Evolutionary conservation across 2,329 filamentous ascomycete species (phyloP).

Genomic region (Alternaria angustiovoidea): DNA sequence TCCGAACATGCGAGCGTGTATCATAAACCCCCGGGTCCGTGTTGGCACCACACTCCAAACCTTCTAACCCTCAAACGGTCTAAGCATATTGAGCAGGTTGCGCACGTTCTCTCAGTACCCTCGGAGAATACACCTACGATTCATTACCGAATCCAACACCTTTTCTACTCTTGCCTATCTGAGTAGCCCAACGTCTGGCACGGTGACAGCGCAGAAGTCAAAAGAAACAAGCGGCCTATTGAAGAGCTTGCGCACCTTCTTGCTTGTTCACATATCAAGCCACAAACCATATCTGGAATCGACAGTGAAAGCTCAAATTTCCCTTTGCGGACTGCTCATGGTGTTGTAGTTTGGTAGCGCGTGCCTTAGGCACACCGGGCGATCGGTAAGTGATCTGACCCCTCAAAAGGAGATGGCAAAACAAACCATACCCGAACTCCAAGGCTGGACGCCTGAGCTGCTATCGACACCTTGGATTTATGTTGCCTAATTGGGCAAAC

Average conservation of each 20-base stretch:
- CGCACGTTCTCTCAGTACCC: not conserved
- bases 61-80: not conserved
- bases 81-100: not conserved
- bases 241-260: not conserved
- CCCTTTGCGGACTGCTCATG: not conserved
- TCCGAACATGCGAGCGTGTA: not conserved
- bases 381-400: not conserved
- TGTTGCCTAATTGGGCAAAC: not conserved
- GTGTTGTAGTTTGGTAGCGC: not conserved
- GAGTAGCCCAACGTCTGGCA: not conserved
- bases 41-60: not conserved
- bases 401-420: not conserved
- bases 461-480: not conserved
- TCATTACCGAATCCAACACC: not conserved
- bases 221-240: not conserved
- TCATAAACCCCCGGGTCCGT: not conserved
- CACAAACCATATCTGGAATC: not conserved
- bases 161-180: not conserved
- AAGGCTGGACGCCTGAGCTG: not conserved
- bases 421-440: not conserved
- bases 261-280: constrained; percentile 1
- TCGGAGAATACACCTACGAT: not conserved
- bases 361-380: not conserved
- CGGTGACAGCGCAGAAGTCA: not conserved
- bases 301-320: not conserved